phyloP scores from a whole-genome alignment of 768 basidiomycete species.

The Mycena sanguinolenta region DNA sequence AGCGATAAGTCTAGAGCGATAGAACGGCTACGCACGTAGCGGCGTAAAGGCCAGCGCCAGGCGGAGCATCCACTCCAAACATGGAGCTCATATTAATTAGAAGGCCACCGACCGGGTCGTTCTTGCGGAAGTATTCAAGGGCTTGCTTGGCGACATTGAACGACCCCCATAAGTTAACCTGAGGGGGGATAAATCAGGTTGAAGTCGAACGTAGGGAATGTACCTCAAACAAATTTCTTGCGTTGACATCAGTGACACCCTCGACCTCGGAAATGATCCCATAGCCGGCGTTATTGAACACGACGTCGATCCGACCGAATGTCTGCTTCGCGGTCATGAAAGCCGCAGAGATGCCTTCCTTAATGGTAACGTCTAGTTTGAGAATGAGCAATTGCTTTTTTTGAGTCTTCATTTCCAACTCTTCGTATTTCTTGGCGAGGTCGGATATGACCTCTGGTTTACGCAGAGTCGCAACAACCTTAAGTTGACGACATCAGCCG shows the following conservation, averaged over 20 bases:
- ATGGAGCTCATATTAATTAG: conserved; percentile 54
- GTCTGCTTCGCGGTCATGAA: conserved; percentile 44
- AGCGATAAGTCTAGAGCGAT: conserved; percentile 26
- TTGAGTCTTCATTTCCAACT: background rate
- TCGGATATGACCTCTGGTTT: no score
- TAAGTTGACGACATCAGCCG: no score
- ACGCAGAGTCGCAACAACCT: no score
- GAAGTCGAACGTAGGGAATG: background rate
- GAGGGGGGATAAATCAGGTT: background rate
- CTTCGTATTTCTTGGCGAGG: no score
- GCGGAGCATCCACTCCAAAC: no score
- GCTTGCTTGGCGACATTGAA: conserved; percentile 48
- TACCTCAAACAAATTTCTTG: conserved; percentile 53
- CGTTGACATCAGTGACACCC: conserved; percentile 48
- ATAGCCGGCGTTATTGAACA: conserved; percentile 57
- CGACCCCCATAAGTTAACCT: conserved; percentile 53
- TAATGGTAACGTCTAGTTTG: conserved; percentile 54
- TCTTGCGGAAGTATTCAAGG: conserved; percentile 53
- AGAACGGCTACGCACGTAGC: no score
- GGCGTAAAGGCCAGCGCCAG: no score
- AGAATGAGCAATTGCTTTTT: conserved; percentile 51
- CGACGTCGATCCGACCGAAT: conserved; percentile 60
- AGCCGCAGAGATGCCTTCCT: conserved; percentile 51
- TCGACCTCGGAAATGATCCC: conserved; percentile 53
- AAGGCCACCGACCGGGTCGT: conserved; percentile 53